Percentiles rank a stretch among this genome's conserved stretches.
These are phyloP conservation scores for Amylocystis lapponica DNA, from an alignment of 768 basidiomycete genomes.

Conservation along the genomic window DNA sequence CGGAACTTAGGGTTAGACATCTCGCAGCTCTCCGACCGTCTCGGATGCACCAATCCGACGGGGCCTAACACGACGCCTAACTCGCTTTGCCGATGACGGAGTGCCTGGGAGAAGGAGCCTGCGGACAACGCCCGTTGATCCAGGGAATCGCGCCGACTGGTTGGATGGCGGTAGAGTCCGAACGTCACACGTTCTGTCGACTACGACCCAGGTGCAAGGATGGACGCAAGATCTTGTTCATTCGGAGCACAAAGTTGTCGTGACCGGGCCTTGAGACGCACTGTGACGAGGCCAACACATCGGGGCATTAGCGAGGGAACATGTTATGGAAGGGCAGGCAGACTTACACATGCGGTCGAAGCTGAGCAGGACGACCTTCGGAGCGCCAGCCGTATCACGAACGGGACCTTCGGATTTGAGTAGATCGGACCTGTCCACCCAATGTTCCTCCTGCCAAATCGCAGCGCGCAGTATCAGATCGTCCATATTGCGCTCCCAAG, in stretches of 20 bases:
- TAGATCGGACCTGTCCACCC: constrained; percentile 76
- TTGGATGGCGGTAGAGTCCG: no score
- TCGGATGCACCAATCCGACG: no score
- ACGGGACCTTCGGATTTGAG: constrained; percentile 39
- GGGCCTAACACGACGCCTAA: no score
- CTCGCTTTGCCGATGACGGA: no score
- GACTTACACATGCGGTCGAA: constrained; percentile 87
- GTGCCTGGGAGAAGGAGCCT: no score
- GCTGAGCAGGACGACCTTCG: constrained; percentile 85
- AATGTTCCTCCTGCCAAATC: constrained; percentile 91
- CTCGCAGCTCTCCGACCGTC: no score
- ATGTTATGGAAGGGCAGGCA: background rate
- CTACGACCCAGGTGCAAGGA: constrained; percentile 41
- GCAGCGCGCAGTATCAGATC: constrained; percentile 91
- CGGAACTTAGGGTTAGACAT: no score
- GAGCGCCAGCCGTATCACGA: constrained; percentile 40
- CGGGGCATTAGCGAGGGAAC: constrained; percentile 8
- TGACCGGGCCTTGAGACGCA: constrained; percentile 87
- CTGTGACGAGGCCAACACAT: constrained; percentile 31
- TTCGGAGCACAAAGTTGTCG: constrained; percentile 80
- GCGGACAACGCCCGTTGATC: no score
- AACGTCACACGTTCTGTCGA: no score
- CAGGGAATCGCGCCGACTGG: no score
- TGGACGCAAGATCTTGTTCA: constrained; percentile 76
- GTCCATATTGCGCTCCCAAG: constrained; percentile 79